These are phyloP conservation scores for Inonotus hispidus DNA, from an alignment of 1,284 basidiomycete species.

Conservation along the genomic window DNA sequence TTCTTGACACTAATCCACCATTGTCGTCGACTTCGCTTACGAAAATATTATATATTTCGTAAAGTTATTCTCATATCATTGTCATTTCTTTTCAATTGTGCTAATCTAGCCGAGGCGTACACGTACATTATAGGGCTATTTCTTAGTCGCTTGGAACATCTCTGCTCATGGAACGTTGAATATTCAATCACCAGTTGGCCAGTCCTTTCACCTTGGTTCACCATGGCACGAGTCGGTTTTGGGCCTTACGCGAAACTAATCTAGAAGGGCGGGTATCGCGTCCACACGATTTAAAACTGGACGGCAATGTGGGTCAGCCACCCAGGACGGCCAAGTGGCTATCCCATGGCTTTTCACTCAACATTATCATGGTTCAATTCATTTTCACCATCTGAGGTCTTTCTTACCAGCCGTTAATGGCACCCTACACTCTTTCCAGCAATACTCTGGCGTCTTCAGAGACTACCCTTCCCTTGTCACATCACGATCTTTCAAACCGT, in stretches of 20 bases:
- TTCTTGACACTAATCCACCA: neutral
- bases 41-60: neutral
- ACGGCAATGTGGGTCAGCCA: neutral
- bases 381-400: neutral
- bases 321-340: neutral
- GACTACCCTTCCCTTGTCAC: neutral
- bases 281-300: neutral
- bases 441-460: neutral
- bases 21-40: neutral
- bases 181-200: neutral
- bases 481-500: neutral
- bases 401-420: slow-evolving; percentile 1
- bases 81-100: neutral
- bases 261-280: neutral
- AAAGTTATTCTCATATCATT: neutral
- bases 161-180: too few relatives aligned
- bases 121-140: neutral
- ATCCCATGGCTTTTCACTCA: neutral
- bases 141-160: neutral
- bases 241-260: neutral
- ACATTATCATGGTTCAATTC: neutral
- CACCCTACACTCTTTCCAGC: slow-evolving; percentile 11
- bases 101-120: neutral
- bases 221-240: neutral
- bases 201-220: neutral